Conservation (phyloP, 2,329 filamentous ascomycete genomes). For the Monilinia fructigena region DNA sequence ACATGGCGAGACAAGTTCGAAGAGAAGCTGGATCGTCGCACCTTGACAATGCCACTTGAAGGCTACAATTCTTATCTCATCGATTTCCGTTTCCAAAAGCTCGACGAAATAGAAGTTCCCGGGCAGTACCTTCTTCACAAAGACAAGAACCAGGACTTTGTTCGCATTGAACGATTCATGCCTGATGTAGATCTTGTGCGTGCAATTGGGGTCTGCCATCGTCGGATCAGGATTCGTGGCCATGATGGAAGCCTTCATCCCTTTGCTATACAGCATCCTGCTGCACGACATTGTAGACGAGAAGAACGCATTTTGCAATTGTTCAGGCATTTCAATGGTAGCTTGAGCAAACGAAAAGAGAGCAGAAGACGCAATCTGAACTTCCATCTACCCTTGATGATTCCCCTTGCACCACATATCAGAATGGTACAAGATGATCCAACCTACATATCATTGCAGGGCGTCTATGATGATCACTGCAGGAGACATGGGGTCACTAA, state of each 20-base stretch:
- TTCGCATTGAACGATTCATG: constrained; percentile 94
- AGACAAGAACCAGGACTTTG: constrained; percentile 98
- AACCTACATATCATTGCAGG: constrained; percentile 91
- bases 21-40: constrained; percentile 86
- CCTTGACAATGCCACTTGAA: constrained; percentile 56
- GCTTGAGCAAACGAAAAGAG: constrained; percentile 89
- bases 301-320: constrained; percentile 95
- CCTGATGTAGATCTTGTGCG: constrained; percentile 92
- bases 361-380: constrained; percentile 89
- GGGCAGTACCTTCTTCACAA: constrained; percentile 96
- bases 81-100: constrained; percentile 96
- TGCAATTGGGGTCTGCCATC: constrained; percentile 85
- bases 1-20: constrained; percentile 98
- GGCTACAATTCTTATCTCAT: constrained; percentile 85
- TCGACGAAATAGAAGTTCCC: constrained; percentile 96
- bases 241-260: constrained; percentile 97
- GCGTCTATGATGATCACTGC: constrained; percentile 95
- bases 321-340: constrained; percentile 96
- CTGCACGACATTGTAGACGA: constrained; percentile 83
- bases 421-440: constrained; percentile 94
- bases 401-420: constrained; percentile 91
- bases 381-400: constrained; percentile 94
- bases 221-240: constrained; percentile 90
- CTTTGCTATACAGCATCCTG: constrained; percentile 95
- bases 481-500: constrained; percentile 82